A percentile compares a stretch with the other conserved stretches of the same genome.
Conservation (phyloP, 1,139 yeast species). For the Scheffersomyces parashehatae region DNA sequence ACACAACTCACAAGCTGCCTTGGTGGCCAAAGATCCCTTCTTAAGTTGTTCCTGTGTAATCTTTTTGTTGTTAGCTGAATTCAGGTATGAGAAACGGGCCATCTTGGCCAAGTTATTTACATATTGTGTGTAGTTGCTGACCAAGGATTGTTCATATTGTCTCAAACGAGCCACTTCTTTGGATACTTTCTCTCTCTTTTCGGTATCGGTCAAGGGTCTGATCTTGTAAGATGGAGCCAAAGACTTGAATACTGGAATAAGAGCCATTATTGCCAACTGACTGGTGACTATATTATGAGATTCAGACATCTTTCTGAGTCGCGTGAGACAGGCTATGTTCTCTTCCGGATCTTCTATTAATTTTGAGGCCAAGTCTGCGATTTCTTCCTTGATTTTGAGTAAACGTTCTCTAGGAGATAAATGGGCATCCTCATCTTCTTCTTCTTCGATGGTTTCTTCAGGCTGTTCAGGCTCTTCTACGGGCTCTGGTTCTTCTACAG, state of each 20-base stretch:
- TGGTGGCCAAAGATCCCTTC: slow-evolving; percentile 61
- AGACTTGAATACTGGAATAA: slow-evolving; percentile 81
- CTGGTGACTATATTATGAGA: slow-evolving; percentile 69
- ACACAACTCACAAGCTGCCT: slow-evolving; percentile 76
- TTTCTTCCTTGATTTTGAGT: slow-evolving; percentile 69
- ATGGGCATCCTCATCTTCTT: slow-evolving; percentile 46
- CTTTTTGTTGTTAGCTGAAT: slow-evolving; percentile 42
- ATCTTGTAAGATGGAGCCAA: slow-evolving; percentile 88
- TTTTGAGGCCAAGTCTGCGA: slow-evolving; percentile 77
- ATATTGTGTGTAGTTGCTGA: slow-evolving; percentile 69
- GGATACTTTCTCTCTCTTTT: slow-evolving; percentile 77
- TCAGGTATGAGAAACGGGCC: slow-evolving; percentile 40
- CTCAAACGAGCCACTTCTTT: slow-evolving; percentile 78
- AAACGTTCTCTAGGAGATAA: slow-evolving; percentile 61
- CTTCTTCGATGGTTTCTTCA: slow-evolving; percentile 29
- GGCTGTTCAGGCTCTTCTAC: slow-evolving; percentile 19
- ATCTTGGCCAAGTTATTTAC: slow-evolving; percentile 53
- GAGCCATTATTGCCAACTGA: slow-evolving; percentile 73
- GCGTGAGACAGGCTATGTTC: slow-evolving; percentile 62
- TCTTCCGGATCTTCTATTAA: slow-evolving; percentile 92
- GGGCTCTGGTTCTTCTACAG: slow-evolving; percentile 13
- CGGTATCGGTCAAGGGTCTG: slow-evolving; percentile 77
- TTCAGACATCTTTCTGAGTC: slow-evolving; percentile 70
- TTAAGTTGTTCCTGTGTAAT: slow-evolving; percentile 38
- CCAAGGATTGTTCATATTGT: slow-evolving; percentile 75